Evolutionary conservation across 2,329 filamentous ascomycete genomes (phyloP).

Genomic region (Ophiostoma novo-ulmi): DNA sequence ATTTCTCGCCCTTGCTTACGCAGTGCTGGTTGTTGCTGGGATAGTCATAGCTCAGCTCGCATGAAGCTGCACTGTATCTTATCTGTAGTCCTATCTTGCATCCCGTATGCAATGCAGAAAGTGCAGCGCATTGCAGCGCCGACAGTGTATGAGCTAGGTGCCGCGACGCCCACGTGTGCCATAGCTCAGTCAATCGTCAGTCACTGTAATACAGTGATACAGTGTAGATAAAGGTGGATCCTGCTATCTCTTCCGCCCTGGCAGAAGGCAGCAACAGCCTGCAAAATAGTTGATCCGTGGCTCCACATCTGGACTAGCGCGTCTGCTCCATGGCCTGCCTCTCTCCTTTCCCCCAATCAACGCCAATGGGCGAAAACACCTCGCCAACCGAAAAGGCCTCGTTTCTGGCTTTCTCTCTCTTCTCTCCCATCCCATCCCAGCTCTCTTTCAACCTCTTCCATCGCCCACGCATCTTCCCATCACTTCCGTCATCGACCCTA

Average conservation of each 20-base stretch:
- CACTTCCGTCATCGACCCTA: slow-evolving; percentile 23
- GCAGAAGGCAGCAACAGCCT: slow-evolving; percentile 14
- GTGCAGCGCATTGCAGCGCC: slow-evolving; percentile 1
- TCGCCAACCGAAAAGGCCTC: slow-evolving; percentile 31
- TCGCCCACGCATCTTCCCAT: slow-evolving; percentile 22
- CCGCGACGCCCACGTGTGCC: slow-evolving; percentile 2
- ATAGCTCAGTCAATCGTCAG: background rate
- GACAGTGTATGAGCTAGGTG: background rate
- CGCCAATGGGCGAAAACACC: slow-evolving; percentile 35
- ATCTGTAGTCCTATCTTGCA: background rate
- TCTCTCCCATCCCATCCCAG: slow-evolving; percentile 16
- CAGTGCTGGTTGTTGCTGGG: slow-evolving; percentile 5
- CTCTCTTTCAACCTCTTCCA: slow-evolving; percentile 19
- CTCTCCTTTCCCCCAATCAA: slow-evolving; percentile 28
- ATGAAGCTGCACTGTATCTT: background rate
- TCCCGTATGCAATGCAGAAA: background rate
- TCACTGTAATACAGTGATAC: background rate
- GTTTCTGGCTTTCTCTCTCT: slow-evolving; percentile 24
- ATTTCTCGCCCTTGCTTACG: background rate
- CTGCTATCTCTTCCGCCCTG: background rate
- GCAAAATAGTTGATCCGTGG: slow-evolving; percentile 25
- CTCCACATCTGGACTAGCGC: slow-evolving; percentile 15
- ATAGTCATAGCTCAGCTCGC: background rate
- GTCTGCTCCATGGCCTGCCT: slow-evolving; percentile 14
- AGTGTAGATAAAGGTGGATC: slow-evolving; percentile 2